A percentile compares a stretch with the other conserved stretches of the same genome.
Evolutionary conservation across 1,284 basidiomycete genomes (phyloP).

Genomic region (Cryptococcus hybrid): DNA sequence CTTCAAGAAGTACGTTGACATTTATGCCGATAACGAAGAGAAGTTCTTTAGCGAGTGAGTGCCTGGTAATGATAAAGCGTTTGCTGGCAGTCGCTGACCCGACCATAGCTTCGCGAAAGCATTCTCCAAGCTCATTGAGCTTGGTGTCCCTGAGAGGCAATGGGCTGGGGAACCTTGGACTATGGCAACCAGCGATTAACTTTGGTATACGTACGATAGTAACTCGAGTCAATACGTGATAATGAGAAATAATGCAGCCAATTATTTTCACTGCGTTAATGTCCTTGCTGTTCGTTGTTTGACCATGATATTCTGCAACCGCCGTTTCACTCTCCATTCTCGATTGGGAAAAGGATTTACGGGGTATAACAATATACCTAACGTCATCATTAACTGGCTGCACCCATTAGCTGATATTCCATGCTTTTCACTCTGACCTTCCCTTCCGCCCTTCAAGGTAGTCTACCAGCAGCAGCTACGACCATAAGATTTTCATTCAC

Average conservation of each 20-base stretch:
- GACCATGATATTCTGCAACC: too few relatives aligned
- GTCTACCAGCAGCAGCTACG: too few relatives aligned
- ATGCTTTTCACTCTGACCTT: too few relatives aligned
- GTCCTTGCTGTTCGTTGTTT: too few relatives aligned
- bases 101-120: slow-evolving; percentile 69
- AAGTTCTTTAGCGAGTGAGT: slow-evolving; percentile 87
- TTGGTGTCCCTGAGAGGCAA: slow-evolving; percentile 79
- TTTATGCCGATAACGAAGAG: slow-evolving; percentile 77
- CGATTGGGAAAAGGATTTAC: too few relatives aligned
- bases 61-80: slow-evolving; percentile 59
- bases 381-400: too few relatives aligned
- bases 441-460: too few relatives aligned
- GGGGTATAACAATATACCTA: slow-evolving; percentile 25
- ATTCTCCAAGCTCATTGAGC: slow-evolving; percentile 75
- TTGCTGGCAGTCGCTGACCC: background rate
- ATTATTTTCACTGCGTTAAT: background rate
- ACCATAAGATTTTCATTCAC: too few relatives aligned
- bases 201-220: background rate
- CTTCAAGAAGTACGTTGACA: slow-evolving; percentile 80
- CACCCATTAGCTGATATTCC: too few relatives aligned
- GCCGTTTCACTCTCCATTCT: background rate
- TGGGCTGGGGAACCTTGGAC: slow-evolving; percentile 70
- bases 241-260: background rate
- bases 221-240: background rate
- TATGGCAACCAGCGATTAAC: slow-evolving; percentile 55